These are phyloP conservation scores for Hyphopichia burtonii DNA, from an alignment of 1,139 yeast genomes.

Conservation along the genomic window DNA sequence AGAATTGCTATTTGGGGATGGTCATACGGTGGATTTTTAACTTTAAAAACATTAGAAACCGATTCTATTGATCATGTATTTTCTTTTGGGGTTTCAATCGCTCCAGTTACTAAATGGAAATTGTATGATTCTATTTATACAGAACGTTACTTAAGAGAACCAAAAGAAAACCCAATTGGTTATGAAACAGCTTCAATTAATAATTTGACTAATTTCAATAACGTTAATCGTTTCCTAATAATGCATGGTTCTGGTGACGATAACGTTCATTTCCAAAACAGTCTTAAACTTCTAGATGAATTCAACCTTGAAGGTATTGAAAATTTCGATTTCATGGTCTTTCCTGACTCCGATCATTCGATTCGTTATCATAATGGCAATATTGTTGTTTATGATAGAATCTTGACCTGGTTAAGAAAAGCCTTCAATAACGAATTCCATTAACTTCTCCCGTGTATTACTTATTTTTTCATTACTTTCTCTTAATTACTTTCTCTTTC, in stretches of 20 bases:
- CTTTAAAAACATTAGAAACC: constrained; percentile 69
- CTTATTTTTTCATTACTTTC: not conserved
- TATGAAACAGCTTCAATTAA: constrained; percentile 54
- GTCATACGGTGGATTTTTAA: constrained; percentile 81
- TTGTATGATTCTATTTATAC: constrained; percentile 76
- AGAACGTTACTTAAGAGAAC: constrained; percentile 74
- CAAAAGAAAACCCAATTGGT: constrained; percentile 59
- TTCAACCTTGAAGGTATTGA: constrained; percentile 58
- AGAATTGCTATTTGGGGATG: constrained; percentile 79
- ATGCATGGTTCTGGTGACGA: constrained; percentile 86
- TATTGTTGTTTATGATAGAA: constrained; percentile 61
- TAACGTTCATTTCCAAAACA: constrained; percentile 76
- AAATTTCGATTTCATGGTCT: constrained; percentile 70
- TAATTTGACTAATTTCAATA: constrained; percentile 45
- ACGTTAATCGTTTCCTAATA: constrained; percentile 59
- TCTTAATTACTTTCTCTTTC: not conserved
- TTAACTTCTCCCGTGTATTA: not conserved
- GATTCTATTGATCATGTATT: constrained; percentile 58
- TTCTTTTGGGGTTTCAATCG: constrained; percentile 72
- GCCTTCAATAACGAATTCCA: constrained; percentile 39
- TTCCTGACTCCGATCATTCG: constrained; percentile 78
- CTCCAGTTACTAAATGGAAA: constrained; percentile 80
- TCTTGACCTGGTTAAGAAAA: constrained; percentile 55
- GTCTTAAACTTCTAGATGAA: constrained; percentile 61
- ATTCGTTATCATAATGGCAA: constrained; percentile 72